A percentile compares a stretch with the other conserved stretches of the same genome.
Conservation (phyloP, 495 filamentous ascomycete genomes). For the Aspergillus sclerotiicarbonarius region DNA sequence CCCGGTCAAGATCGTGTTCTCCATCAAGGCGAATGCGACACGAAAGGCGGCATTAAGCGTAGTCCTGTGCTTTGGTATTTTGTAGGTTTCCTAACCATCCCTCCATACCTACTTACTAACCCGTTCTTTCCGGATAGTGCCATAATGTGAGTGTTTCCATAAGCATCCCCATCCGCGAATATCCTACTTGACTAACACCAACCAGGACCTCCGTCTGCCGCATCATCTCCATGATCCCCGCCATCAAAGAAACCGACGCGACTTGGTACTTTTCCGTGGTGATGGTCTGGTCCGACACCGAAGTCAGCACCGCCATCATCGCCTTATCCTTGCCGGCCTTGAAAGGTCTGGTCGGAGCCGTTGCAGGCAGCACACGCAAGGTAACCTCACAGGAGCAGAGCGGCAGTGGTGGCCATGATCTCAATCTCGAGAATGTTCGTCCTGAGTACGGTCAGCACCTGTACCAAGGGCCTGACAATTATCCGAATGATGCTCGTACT, state of each 20-base stretch:
- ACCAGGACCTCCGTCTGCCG: slow-evolving; percentile 19
- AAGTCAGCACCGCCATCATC: slow-evolving; percentile 19
- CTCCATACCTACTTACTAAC: too few species aligned
- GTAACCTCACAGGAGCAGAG: not conserved
- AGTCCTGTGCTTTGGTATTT: slow-evolving; percentile 19
- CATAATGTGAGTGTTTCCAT: slow-evolving; percentile 4
- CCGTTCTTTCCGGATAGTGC: not conserved
- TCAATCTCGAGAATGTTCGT: not conserved
- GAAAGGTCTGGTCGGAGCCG: slow-evolving; percentile 5
- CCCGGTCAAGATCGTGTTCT: slow-evolving; percentile 15
- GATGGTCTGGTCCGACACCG: slow-evolving; percentile 18
- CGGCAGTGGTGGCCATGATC: not conserved
- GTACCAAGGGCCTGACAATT: too few species aligned
- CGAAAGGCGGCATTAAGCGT: slow-evolving; percentile 9
- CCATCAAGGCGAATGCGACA: slow-evolving; percentile 12
- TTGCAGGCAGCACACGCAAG: not conserved
- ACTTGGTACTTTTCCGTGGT: slow-evolving; percentile 26
- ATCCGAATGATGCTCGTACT: too few species aligned
- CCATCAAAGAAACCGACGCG: slow-evolving; percentile 14
- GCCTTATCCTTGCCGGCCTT: slow-evolving; percentile 22
- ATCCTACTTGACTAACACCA: not conserved
- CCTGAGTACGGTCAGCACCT: too few species aligned
- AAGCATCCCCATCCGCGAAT: not conserved
- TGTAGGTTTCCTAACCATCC: slow-evolving; percentile 11
- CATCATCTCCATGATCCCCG: slow-evolving; percentile 19